Evolutionary conservation across 306 rosid species (phyloP).

Genomic region (Benincasa hispida): DNA sequence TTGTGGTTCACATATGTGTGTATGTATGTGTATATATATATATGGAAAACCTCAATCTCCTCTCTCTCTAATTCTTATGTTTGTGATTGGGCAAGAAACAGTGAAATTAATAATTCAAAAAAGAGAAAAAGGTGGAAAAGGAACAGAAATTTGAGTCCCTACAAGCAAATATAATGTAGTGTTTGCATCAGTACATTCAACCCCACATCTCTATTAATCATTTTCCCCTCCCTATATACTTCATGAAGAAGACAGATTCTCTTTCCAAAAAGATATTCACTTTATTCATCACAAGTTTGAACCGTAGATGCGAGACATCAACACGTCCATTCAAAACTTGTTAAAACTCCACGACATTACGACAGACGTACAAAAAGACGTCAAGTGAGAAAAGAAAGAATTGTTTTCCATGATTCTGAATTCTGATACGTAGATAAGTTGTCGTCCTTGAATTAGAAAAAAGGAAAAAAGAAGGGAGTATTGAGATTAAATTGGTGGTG

Average conservation of each 20-base stretch:
- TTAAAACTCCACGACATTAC: conserved; percentile 10
- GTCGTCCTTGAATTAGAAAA: conserved; percentile 18
- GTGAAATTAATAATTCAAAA: conserved; percentile 44
- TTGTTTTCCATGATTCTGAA: conserved; percentile 11
- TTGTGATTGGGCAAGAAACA: conserved; percentile 73
- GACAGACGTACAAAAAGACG: conserved; percentile 26
- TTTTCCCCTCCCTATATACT: conserved; percentile 24
- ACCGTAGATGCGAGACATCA: conserved; percentile 14
- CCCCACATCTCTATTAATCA: conserved; percentile 47
- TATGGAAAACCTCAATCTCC: conserved; percentile 21
- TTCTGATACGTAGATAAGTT: conserved; percentile 16
- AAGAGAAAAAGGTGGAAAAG: conserved; percentile 26
- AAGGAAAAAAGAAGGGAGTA: too few relatives aligned
- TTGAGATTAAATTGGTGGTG: conserved; percentile 15
- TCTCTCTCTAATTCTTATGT: conserved; percentile 61
- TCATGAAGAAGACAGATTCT: conserved; percentile 26
- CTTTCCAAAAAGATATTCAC: conserved; percentile 18
- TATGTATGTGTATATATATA: not conserved
- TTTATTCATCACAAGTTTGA: conserved; percentile 15
- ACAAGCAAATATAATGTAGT: conserved; percentile 52
- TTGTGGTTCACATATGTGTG: not conserved
- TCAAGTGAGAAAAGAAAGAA: conserved; percentile 14
- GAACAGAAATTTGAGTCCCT: conserved; percentile 53
- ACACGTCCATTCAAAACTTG: conserved; percentile 27
- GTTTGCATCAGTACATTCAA: conserved; percentile 41